phyloP scores from a whole-genome alignment of 805 yeast genomes.

The Cyberlindnera japonica region DNA sequence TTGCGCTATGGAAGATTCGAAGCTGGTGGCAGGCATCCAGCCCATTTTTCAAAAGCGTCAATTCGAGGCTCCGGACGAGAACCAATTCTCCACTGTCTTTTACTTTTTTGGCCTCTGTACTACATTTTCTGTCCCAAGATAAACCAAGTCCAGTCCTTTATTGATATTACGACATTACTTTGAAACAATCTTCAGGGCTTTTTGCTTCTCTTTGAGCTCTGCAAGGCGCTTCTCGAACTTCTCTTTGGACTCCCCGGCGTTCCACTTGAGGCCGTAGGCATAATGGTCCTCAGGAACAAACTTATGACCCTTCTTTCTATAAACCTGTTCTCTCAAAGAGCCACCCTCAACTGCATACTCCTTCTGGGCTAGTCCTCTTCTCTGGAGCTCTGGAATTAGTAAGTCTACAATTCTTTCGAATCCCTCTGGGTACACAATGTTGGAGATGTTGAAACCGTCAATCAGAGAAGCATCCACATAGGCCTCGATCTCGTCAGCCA shows the following conservation, averaged over 20 bases:
- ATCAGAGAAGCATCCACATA: slow-evolving; percentile 39
- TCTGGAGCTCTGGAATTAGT: slow-evolving; percentile 36
- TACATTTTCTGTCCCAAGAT: too few relatives aligned
- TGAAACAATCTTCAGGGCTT: slow-evolving; percentile 8
- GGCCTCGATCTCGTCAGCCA: slow-evolving; percentile 39
- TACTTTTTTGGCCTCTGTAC: too few relatives aligned
- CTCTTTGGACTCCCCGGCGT: slow-evolving; percentile 28
- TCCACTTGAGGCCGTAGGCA: slow-evolving; percentile 23
- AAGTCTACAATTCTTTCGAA: slow-evolving; percentile 39
- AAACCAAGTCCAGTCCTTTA: too few relatives aligned
- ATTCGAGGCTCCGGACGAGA: too few relatives aligned
- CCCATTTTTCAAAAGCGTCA: too few relatives aligned
- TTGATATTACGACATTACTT: too few relatives aligned
- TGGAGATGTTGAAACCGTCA: slow-evolving; percentile 42
- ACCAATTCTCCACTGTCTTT: too few relatives aligned
- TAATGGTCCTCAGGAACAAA: slow-evolving; percentile 25
- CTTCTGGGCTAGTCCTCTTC: slow-evolving; percentile 35
- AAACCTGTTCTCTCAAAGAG: slow-evolving; percentile 36
- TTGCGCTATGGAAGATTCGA: too few relatives aligned
- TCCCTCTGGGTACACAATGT: slow-evolving; percentile 38
- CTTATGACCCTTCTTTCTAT: slow-evolving; percentile 22
- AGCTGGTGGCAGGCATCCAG: too few relatives aligned
- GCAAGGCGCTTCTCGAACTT: slow-evolving; percentile 27
- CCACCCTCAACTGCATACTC: slow-evolving; percentile 30
- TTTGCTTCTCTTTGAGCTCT: slow-evolving; percentile 9